Evolutionary conservation across 768 basidiomycete species (phyloP).

Genomic region (Daedaleopsis nitida): DNA sequence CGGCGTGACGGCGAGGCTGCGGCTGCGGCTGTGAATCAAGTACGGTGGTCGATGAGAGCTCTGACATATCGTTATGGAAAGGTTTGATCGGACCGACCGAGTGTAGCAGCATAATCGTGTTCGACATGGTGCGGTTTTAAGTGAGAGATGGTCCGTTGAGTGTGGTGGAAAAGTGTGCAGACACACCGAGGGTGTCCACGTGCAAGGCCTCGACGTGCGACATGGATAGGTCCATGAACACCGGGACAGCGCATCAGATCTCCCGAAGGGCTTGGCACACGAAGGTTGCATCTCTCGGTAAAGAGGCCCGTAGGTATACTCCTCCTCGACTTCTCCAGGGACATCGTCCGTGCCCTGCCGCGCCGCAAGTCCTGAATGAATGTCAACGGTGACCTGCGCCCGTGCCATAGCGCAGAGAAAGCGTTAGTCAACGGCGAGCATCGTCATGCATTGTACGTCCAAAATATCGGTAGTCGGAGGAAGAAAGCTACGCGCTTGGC

Average conservation of each 20-base stretch:
- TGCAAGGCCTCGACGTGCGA: neutral
- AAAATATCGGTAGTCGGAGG: neutral
- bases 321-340: constrained; percentile 1
- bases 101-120: too few relatives aligned
- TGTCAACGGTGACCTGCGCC: neutral
- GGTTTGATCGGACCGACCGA: neutral
- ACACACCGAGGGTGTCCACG: neutral
- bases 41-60: neutral
- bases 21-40: neutral
- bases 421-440: too few relatives aligned
- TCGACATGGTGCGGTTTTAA: too few relatives aligned
- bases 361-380: neutral
- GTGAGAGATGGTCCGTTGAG: neutral
- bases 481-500: constrained; percentile 2
- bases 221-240: constrained; percentile 9
- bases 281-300: constrained; percentile 4
- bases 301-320: neutral
- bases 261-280: constrained; percentile 10
- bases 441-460: too few relatives aligned
- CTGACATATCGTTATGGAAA: neutral
- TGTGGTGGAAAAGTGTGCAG: neutral
- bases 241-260: constrained; percentile 17
- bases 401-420: neutral
- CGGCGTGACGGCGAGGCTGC: neutral
- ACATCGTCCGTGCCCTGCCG: neutral